Conservation (phyloP, 1,284 basidiomycete genomes). For the Nidula niveotomentosa region DNA sequence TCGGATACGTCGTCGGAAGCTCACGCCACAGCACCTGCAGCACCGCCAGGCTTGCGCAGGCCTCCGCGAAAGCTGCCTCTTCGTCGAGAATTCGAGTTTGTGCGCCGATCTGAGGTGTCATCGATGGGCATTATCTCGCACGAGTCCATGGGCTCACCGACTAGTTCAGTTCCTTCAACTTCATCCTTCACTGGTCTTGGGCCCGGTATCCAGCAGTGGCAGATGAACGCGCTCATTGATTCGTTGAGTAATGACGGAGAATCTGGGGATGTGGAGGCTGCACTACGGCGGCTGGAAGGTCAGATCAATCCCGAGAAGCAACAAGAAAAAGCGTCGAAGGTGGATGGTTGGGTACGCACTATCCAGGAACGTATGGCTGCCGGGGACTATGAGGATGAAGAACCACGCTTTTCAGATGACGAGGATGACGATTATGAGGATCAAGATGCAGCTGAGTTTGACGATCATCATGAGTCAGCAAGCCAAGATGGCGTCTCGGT, state of each 20-base stretch:
- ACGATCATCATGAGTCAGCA: constrained; percentile 6
- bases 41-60: constrained; percentile 56
- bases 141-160: constrained; percentile 51
- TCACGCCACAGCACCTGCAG: constrained; percentile 30
- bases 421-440: constrained; percentile 43
- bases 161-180: constrained; percentile 19
- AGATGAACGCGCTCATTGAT: constrained; percentile 76
- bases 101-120: constrained; percentile 70
- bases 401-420: constrained; percentile 45
- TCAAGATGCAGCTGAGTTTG: constrained; percentile 30
- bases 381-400: constrained; percentile 59
- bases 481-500: not conserved
- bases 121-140: constrained; percentile 72
- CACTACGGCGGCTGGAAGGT: constrained; percentile 76
- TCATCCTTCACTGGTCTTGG: constrained; percentile 42
- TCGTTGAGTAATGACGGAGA: constrained; percentile 76
- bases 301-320: constrained; percentile 75
- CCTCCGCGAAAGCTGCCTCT: constrained; percentile 60
- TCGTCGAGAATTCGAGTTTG: constrained; percentile 76
- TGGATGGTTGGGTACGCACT: constrained; percentile 78
- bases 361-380: constrained; percentile 64
- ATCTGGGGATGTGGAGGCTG: constrained; percentile 77
- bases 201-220: constrained; percentile 72
- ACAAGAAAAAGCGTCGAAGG: constrained; percentile 70
- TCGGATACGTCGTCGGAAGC: constrained; percentile 69